Evolutionary conservation across 257 asterid genomes (phyloP).

Genomic region (Cruciata laevipes): DNA sequence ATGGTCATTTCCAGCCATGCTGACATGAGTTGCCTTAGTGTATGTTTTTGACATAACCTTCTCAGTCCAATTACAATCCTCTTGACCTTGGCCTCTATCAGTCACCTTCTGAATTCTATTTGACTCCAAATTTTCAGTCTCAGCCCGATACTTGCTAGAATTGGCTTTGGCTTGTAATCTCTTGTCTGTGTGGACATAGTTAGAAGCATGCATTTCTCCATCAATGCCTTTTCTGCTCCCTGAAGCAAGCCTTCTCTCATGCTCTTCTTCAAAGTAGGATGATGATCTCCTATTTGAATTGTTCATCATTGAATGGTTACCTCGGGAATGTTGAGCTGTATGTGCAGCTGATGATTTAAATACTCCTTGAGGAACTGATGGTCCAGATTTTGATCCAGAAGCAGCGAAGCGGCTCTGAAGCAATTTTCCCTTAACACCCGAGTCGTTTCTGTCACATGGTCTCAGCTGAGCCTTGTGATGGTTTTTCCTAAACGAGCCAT

Average conservation of each 20-base stretch:
- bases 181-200: neutral
- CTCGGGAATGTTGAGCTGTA: constrained; percentile 5
- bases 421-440: constrained; percentile 11
- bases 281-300: constrained; percentile 35
- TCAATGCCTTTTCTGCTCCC: neutral
- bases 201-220: constrained; percentile 2
- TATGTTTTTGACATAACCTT: neutral
- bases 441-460: constrained; percentile 5
- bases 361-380: neutral
- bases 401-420: constrained; percentile 19
- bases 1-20: neutral
- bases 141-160: neutral
- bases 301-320: constrained; percentile 7
- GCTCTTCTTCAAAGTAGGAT: constrained; percentile 55
- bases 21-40: neutral
- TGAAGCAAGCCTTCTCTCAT: neutral
- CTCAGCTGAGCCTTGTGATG: constrained; percentile 14
- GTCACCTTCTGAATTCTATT: neutral
- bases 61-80: neutral
- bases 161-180: constrained; percentile 1
- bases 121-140: neutral
- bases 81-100: neutral
- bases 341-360: neutral
- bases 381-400: constrained; percentile 18
- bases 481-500: constrained; percentile 6